Evolutionary conservation across 2,329 filamentous ascomycete species (phyloP).

Genomic region (Epichloe bromicola): DNA sequence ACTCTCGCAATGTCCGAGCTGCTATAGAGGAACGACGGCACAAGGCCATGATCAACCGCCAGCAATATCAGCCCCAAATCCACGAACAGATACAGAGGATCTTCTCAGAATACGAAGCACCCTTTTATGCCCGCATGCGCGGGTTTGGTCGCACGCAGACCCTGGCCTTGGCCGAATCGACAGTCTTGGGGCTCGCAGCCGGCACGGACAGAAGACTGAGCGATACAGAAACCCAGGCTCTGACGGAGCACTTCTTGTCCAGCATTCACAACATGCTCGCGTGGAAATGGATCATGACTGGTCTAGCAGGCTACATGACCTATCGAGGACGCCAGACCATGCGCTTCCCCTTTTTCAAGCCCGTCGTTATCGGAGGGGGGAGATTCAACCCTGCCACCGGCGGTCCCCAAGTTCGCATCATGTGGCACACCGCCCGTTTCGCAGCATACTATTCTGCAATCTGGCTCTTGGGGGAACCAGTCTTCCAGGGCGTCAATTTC

Average conservation of each 20-base stretch:
- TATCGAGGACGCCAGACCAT: slow-evolving; percentile 19
- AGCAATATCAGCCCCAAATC: slow-evolving; percentile 18
- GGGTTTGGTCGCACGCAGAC: slow-evolving; percentile 16
- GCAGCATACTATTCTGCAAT: slow-evolving; percentile 18
- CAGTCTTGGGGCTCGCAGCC: slow-evolving; percentile 16
- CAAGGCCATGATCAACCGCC: slow-evolving; percentile 14
- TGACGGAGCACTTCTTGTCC: slow-evolving; percentile 20
- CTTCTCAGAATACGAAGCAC: slow-evolving; percentile 20
- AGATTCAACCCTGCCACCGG: slow-evolving; percentile 19
- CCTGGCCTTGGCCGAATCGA: slow-evolving; percentile 16
- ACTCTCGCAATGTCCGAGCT: slow-evolving; percentile 13
- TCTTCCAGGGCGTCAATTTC: slow-evolving; percentile 19
- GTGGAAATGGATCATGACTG: slow-evolving; percentile 16
- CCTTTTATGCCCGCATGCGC: slow-evolving; percentile 18
- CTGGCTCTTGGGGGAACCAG: slow-evolving; percentile 13
- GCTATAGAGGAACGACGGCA: slow-evolving; percentile 22
- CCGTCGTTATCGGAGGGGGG: slow-evolving; percentile 13
- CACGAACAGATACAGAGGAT: slow-evolving; percentile 19
- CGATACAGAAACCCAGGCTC: slow-evolving; percentile 23
- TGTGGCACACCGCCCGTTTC: slow-evolving; percentile 26
- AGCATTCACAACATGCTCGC: slow-evolving; percentile 19
- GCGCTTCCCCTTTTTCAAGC: slow-evolving; percentile 28
- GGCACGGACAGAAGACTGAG: slow-evolving; percentile 18
- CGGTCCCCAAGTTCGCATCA: slow-evolving; percentile 12
- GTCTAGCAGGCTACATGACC: slow-evolving; percentile 13